Base-by-base conservation (phyloP, 495 filamentous ascomycete species). In the Ramalina peruviana region DNA sequence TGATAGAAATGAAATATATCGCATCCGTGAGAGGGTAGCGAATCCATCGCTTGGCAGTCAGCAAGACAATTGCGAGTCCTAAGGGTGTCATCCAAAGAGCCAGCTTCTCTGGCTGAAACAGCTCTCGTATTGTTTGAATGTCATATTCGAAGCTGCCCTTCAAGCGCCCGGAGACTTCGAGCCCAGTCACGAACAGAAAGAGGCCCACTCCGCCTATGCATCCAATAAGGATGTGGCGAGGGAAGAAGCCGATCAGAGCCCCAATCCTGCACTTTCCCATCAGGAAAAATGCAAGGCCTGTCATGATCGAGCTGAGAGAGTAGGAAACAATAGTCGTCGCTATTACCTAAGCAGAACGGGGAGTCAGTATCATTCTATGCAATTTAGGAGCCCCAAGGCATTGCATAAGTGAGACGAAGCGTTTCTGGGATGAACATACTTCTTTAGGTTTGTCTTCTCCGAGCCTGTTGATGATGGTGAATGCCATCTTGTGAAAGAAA, bases 201-300 rank as follows among this genome's bases (percentile, higher is more conserved):
- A 86, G 93, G n/a, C 92, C 92, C 19, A 98, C 93, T 48, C 92
- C 92, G 38, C 93, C 92, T 52, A 98, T 97, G 60, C 93, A 96
- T 21, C 92, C 92, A 41, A 94, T 86, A n/a, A 97, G 65, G 54
- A 98, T 97, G 53, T 93, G 88, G 30, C 89, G 78, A 25, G 92
- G 92, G 56, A 98, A 96, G 69, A 96, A 98, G 20, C 88, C 90
- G 49, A 96, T 88, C 27, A 98, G 74, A 43, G 86, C 87, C 16
- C 92, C 92, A 48, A 96, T 74, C 53, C 78, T 81, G 63, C 83
- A 90, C 25, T 70, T 73, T 46, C 92, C 93, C 73, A 98, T 89
- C 9, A 83, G 61, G 61, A 88, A 93, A 71, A 97, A 98, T 3
- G 94, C 86, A 43, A 83, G 46, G 3, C 92, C 92, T 2, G 92